A percentile compares a stretch with the other conserved stretches of the same genome.
Evolutionary conservation across 306 rosid species (phyloP).

Genomic region (Amphicarpaea edgeworthii): DNA sequence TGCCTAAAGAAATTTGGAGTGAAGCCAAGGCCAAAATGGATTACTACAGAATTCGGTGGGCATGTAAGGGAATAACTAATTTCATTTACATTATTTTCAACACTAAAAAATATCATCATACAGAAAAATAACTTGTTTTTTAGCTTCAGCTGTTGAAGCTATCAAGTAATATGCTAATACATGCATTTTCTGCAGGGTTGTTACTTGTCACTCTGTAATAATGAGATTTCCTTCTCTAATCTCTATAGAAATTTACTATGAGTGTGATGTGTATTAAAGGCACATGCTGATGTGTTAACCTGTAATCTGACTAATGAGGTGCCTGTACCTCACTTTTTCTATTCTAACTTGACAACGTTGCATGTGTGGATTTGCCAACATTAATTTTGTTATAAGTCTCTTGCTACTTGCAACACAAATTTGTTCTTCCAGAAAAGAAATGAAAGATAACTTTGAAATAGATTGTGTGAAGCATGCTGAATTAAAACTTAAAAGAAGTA

Average conservation of each 20-base stretch:
- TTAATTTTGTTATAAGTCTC: not conserved
- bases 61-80: conserved; percentile 60
- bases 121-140: not conserved
- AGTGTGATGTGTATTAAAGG: not conserved
- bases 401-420: no score
- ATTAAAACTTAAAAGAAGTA: no score
- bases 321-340: not conserved
- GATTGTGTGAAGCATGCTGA: no score
- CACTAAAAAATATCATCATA: not conserved
- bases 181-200: conserved; percentile 12
- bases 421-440: no score
- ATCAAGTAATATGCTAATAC: conserved; percentile 2
- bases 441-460: no score
- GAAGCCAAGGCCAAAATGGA: conserved; percentile 77
- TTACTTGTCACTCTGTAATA: not conserved
- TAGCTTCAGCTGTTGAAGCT: not conserved
- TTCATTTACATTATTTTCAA: conserved; percentile 29
- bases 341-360: not conserved
- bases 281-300: not conserved
- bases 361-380: not conserved
- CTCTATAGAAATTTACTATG: not conserved
- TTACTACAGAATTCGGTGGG: conserved; percentile 82
- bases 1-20: conserved; percentile 60
- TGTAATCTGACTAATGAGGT: conserved; percentile 17
- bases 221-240: not conserved